Evolutionary conservation across 2,329 filamentous ascomycete genomes (phyloP), one percentile per base, ranked within the genome.

Genomic region (Colletotrichum camelliae): DNA sequence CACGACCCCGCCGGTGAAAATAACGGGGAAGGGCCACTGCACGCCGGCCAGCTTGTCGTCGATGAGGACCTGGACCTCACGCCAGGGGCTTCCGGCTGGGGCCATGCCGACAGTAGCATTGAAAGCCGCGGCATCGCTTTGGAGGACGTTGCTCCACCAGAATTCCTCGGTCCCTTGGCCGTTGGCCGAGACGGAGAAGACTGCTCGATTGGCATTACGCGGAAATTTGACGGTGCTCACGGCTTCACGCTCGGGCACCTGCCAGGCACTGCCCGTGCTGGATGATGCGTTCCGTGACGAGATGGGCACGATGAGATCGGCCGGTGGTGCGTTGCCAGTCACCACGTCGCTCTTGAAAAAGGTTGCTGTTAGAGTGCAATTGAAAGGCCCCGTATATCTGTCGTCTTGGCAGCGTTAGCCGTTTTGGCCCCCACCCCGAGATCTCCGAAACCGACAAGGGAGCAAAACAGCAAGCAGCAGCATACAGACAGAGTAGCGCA

Each of bases 1-100:
- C 1, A 94, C 93, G 7, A 97, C 88, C 2, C 95, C 95, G 4
- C 95, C 95, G 0, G 95, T 96, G 79, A 96, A 96, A 65, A 97
- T 93, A 21, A 95, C 89, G 0, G 95, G 94, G 79, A 94, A 96
- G 1, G 95, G 95, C 94, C 94, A 97, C 37, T 92, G 90, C 2
- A 96, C 91, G 3, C 95, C 95, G 2, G 94, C 94, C 27, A 96
- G 84, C 21, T 89, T 85, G 1, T 90, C 94, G 80, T 97, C 95
- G 68, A 97, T 94, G 58, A 90, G 86, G 1, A 97, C 86, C 79
- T 96, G 94, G 1, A 97, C 89, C 84, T 97, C 95, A 27, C 95
- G 91, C 82, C 94, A 96, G 1, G 94, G 92, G 7, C 93, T 93
- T 79, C 91, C 91, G 0, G 94, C 95, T 29, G 91, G 91, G 0